Base-by-base conservation (phyloP, 139 green algal genomes). In the Zygnema circumcarinatum region DNA sequence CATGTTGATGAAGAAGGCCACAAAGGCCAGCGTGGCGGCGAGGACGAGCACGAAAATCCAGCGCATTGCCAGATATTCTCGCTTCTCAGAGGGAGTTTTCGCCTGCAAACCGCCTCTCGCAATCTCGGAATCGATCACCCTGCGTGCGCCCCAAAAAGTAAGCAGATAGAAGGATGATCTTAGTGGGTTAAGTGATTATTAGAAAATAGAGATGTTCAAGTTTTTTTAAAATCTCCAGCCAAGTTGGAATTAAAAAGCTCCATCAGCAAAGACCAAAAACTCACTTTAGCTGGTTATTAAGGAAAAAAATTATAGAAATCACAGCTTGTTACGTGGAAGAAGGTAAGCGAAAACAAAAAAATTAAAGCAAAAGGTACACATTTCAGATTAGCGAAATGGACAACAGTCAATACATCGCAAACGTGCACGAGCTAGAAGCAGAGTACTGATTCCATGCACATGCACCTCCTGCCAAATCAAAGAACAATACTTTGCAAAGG, bases 1-100 rank as follows among this genome's bases (percentile, higher is more conserved):
- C 7, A 96, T n/a, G 81, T 96, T 96, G 47, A 97, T 94, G 1
- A 89, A 84, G 38, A 97, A 90, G 33, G 89, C 85, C 2, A 73
- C 33, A 38, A 90, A 39, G 2, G 62, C 88, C 84, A 80, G 88
- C 2, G 31, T 83, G 82, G 78, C 21, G 3, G 2, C 35, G 11
- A 41, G 3, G 11, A 39, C 3, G 16, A 41, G 69, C 16, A 41
- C 35, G 16, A 62, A 62, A 62, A 7, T 16, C 47, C 47, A 62
- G 7, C 47, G 47, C 69, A 78, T 78, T 25, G 69, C 35, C 7
- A 78, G 69, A 78, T 39, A 78, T 39, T 52, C 35, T 40, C 33
- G 69, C 7, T 39, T 3, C 35, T 78, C 35, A 3, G 16, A 3
- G 16, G 7, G 7, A 41, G 7, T 52, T 78, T 78, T 62, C 16